phyloP scores from a whole-genome alignment of 2,329 filamentous ascomycete species.

The Pseudonectria buxi region DNA sequence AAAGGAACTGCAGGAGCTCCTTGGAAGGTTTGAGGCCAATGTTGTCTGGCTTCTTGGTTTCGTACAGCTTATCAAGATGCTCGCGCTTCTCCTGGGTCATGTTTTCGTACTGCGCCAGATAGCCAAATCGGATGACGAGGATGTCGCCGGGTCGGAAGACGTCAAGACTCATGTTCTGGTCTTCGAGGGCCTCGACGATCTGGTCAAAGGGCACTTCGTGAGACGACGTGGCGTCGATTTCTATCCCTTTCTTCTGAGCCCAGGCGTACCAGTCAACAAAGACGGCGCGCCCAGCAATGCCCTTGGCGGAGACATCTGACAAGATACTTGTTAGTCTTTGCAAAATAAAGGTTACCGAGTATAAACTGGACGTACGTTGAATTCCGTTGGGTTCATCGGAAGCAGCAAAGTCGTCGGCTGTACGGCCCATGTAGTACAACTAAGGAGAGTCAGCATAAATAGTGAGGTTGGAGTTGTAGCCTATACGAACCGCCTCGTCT shows the following conservation, averaged over 20 bases:
- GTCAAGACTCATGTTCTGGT: conserved; percentile 6
- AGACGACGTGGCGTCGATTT: conserved; percentile 11
- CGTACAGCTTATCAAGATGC: conserved; percentile 10
- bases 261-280: conserved; percentile 16
- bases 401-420: conserved; percentile 11
- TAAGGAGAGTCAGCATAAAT: neutral
- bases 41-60: conserved; percentile 9
- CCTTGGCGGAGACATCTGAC: conserved; percentile 9
- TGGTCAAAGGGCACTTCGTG: conserved; percentile 12
- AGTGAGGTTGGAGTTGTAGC: too few relatives aligned
- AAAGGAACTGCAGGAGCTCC: conserved; percentile 33
- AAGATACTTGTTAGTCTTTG: too few relatives aligned
- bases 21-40: conserved; percentile 32
- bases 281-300: conserved; percentile 10
- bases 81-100: conserved; percentile 8
- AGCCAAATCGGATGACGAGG: conserved; percentile 15
- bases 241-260: conserved; percentile 4
- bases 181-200: conserved; percentile 6
- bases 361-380: conserved; percentile 10
- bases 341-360: too few relatives aligned
- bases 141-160: conserved; percentile 10
- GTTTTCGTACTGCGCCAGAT: conserved; percentile 13
- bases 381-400: conserved; percentile 14
- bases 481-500: conserved; percentile 9
- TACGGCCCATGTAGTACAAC: conserved; percentile 21